phyloP scores from a whole-genome alignment of 768 basidiomycete genomes.

The Leccinum broughii region DNA sequence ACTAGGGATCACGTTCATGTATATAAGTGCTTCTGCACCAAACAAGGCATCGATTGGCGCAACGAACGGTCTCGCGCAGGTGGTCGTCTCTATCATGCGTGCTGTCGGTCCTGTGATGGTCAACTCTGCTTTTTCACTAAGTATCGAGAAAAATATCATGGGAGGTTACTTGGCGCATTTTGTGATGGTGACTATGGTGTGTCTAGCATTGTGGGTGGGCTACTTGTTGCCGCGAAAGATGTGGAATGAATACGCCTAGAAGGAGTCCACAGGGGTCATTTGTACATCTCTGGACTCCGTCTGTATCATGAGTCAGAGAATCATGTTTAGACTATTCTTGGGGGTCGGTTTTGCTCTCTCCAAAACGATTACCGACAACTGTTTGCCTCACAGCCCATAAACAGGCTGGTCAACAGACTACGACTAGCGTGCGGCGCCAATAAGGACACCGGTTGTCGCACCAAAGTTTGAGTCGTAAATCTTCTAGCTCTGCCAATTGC shows the following conservation, averaged over 20 bases:
- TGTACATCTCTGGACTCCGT: constrained; percentile 22
- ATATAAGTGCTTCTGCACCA: constrained; percentile 64
- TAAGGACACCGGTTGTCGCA: too few species aligned
- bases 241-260: neutral
- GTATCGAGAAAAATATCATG: constrained; percentile 39
- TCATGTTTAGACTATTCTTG: constrained; percentile 18
- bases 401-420: too few species aligned
- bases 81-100: constrained; percentile 31
- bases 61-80: constrained; percentile 57
- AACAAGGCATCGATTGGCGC: constrained; percentile 69
- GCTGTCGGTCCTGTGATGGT: constrained; percentile 29
- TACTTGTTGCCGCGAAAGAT: constrained; percentile 35
- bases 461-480: too few species aligned
- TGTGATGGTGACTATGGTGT: constrained; percentile 33
- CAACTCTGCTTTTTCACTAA: constrained; percentile 30
- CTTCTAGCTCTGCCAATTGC: too few species aligned
- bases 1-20: constrained; percentile 68
- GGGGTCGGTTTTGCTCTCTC: constrained; percentile 9
- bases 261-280: constrained; percentile 18
- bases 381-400: too few species aligned
- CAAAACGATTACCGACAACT: constrained; percentile 7
- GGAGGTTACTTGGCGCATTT: constrained; percentile 59
- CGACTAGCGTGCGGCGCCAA: too few species aligned
- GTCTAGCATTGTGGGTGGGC: constrained; percentile 31
- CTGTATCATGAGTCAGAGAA: constrained; percentile 28